Base-by-base conservation (phyloP, 306 rosid genomes). In the Oemleria cerasiformis region DNA sequence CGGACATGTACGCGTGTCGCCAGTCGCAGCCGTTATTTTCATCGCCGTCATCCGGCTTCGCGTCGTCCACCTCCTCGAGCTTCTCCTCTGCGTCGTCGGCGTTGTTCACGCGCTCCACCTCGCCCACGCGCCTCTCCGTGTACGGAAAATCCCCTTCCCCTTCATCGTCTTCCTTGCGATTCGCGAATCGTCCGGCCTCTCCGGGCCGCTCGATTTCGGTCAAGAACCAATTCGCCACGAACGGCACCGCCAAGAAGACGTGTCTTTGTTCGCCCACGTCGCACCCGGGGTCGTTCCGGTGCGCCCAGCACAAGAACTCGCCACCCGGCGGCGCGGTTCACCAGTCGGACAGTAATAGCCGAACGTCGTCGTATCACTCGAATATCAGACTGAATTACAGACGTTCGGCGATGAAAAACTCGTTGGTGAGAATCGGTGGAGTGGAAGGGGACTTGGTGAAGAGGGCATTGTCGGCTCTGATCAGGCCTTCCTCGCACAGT, bases 281-380 rank as follows among this genome's bases (percentile, higher is more conserved):
- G 64, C 96, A 90, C 65, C 87, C 93, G 4, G 93, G 96, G 0
- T 88, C 93, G 39, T 90, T 90, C 64, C 85, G 93, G 1, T 90
- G 96, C 73, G 75, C 88, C 34, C 82, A 81, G 53, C 96, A 90
- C 66, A 90, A 81, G 63, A 74, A 56, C 17, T 7, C 39, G 17
- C 34, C 40, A 45, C 50, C 5, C 5, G 49, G 49, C 12, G 76
- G 56, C 5, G 23, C 41, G 6, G 23, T 41, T 5, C 53, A 65
- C 21, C 9, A 38, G 0, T 36, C 20, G 14, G 19, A 36, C 7
- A 6, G 21, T 17, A 8, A 0, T 14, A 3, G 36, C 63, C 16
- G 12, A 12, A 58, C 17, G 47, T 34, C 86, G 63, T 79, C 76
- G 53, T 78, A 65, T 56, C 16, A 49, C 17, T 80, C 81, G 30